A percentile compares a stretch with the other conserved stretches of the same genome.
phyloP scores from a whole-genome alignment of 805 yeast genomes.

The Wickerhamiella qilinensis region DNA sequence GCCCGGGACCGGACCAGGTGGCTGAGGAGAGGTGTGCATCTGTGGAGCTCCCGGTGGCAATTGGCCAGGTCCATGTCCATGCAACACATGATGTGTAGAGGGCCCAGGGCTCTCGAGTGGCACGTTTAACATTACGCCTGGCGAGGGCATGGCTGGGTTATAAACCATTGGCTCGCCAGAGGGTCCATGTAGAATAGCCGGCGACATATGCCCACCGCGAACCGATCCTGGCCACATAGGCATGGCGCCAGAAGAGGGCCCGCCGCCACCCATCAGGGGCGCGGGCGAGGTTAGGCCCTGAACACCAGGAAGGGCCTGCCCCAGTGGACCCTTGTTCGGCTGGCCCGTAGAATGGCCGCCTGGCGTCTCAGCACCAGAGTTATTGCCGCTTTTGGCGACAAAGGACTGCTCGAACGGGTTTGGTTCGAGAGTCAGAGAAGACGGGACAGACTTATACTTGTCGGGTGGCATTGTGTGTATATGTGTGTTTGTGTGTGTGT shows the following conservation, averaged over 20 bases:
- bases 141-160: conserved; percentile 3
- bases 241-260: neutral
- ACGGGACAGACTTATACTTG: conserved; percentile 4
- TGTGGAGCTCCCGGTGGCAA: no score
- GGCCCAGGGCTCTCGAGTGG: conserved; percentile 1
- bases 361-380: neutral
- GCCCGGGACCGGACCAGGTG: no score
- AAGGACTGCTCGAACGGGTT: conserved; percentile 92
- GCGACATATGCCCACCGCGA: conserved; percentile 23
- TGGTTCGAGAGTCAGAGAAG: conserved; percentile 65
- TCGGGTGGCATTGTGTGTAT: neutral
- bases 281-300: conserved; percentile 17
- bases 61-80: neutral
- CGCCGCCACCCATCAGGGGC: conserved; percentile 10
- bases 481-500: no score
- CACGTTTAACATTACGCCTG: conserved; percentile 1
- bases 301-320: conserved; percentile 13
- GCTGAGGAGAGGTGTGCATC: no score
- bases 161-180: neutral
- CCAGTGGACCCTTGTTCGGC: neutral
- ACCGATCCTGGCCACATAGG: conserved; percentile 14
- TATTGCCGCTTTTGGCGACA: conserved; percentile 34
- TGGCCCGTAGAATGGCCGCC: neutral
- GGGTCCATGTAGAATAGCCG: conserved; percentile 23
- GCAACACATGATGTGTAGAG: conserved; percentile 10